Evolutionary conservation across 2,329 filamentous ascomycete genomes (phyloP).

Genomic region (Alternaria hordeiaustralica): DNA sequence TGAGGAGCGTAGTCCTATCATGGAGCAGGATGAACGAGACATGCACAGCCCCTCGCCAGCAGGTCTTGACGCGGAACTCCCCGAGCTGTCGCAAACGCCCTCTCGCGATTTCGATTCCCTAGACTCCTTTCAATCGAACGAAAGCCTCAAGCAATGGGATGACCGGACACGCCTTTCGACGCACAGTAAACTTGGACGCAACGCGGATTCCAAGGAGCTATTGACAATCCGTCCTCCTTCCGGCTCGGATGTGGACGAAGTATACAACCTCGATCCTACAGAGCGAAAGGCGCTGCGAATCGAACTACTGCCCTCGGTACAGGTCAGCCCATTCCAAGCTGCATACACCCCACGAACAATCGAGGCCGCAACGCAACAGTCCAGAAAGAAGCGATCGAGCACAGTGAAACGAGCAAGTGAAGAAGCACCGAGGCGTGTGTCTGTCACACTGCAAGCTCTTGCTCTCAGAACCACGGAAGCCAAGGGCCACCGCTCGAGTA

Average conservation of each 20-base stretch:
- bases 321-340: conserved; percentile 24
- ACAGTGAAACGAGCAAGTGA: conserved; percentile 31
- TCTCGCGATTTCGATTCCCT: conserved; percentile 35
- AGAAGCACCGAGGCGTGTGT: conserved; percentile 33
- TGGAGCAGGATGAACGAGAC: conserved; percentile 9
- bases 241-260: conserved; percentile 13
- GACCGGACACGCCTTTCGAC: conserved; percentile 13
- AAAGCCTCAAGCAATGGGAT: conserved; percentile 29
- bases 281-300: conserved; percentile 10
- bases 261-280: conserved; percentile 3
- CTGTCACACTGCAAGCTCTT: conserved; percentile 29
- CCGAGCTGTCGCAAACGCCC: conserved; percentile 36
- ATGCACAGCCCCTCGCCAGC: conserved; percentile 25
- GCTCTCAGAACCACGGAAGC: conserved; percentile 23
- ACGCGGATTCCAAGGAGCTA: conserved; percentile 13
- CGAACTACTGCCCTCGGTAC: conserved; percentile 17
- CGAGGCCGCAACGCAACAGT: conserved; percentile 14
- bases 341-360: conserved; percentile 21
- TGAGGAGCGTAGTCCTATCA: conserved; percentile 24
- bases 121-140: conserved; percentile 32
- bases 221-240: conserved; percentile 20
- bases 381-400: conserved; percentile 19
- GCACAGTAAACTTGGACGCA: conserved; percentile 9
- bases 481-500: conserved; percentile 16
- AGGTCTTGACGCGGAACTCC: conserved; percentile 29